Conservation (phyloP, 1,284 basidiomycete species). For the Puccinia sorghi region DNA sequence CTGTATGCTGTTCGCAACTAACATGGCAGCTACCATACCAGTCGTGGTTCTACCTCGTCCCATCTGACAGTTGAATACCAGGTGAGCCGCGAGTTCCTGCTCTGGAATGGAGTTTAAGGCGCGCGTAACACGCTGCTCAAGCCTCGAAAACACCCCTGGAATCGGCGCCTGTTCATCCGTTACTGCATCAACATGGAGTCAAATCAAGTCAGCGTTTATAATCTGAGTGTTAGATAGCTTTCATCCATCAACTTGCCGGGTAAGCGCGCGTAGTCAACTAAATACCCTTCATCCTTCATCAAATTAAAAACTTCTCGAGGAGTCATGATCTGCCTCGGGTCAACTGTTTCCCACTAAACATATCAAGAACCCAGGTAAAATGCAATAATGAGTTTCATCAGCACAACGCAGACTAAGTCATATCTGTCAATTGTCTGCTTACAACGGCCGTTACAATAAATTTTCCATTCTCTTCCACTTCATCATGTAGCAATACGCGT, state of each 20-base stretch:
- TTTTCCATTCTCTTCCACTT: conserved; percentile 85
- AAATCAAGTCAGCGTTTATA: neutral
- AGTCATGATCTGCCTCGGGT: conserved; percentile 85
- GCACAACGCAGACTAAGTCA: neutral
- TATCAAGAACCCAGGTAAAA: neutral
- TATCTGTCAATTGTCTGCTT: neutral
- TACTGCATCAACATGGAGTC: conserved; percentile 61
- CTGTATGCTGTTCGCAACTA: conserved; percentile 76
- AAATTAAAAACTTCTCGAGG: conserved; percentile 76
- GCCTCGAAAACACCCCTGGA: conserved; percentile 75
- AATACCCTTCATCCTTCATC: conserved; percentile 54
- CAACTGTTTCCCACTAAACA: conserved; percentile 76
- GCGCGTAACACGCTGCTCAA: conserved; percentile 71
- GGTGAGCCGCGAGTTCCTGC: conserved; percentile 63
- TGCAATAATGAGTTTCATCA: conserved; percentile 56
- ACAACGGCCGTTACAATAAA: conserved; percentile 63
- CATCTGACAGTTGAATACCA: conserved; percentile 86
- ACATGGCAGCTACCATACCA: conserved; percentile 74
- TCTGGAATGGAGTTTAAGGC: conserved; percentile 65
- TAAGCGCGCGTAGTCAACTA: conserved; percentile 48
- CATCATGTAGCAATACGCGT: conserved; percentile 84
- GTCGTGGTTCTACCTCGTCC: conserved; percentile 73
- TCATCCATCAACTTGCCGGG: conserved; percentile 15
- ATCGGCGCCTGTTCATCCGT: conserved; percentile 95
- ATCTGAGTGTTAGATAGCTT: too few species aligned